Evolutionary conservation across 768 basidiomycete genomes (phyloP), one percentile per base, ranked within the genome.

Genomic region (Tulasnella sp.): DNA sequence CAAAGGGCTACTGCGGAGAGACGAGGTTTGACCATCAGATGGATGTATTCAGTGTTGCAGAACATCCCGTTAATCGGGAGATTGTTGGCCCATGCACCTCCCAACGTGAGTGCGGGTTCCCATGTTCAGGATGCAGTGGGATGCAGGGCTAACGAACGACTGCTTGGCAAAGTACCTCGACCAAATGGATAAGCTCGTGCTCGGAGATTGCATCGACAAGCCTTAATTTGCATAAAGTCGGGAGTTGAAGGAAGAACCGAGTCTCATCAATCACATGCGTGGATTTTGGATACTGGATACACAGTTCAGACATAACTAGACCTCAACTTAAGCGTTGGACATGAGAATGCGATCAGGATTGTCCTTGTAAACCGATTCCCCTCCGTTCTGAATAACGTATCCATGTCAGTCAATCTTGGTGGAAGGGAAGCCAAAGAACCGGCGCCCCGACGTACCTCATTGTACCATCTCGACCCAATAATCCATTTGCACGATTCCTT

Each of bases 51-150:
- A 24, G 50, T 48, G 50, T 44, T 81, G 44, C 80, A 81, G 37
- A 73, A 81, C 37, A 80, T 81, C 31, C 81, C 81, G 44, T 31
- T 81, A 40, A 50, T 81, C 18, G 81, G 81, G 18, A 48, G 81
- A 24, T 11, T 81, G 20, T 60, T 64, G 54, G 81, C 81, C 37
- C 81, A 81, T 64, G 75, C 37, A 18, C 46, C 79, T 34, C 40
- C 58, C 31, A 78, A 78, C 28, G 74, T 75, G 74, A 42, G 74
- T 37, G 40, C 18, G 9, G 37, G 5, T 44, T 22, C 40, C 16
- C 34, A 75, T 40, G 40, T 24, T 31, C n/a, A 24, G 1, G 46
- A 14, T 16, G 6, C 7, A 44, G 24, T 3, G 20, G 40, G 18
- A 31, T 18, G 41, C 31, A 31, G 16, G 28, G 34, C 64, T 69